Evolutionary conservation across 257 asterid species (phyloP).

Genomic region (Catharanthus roseus): DNA sequence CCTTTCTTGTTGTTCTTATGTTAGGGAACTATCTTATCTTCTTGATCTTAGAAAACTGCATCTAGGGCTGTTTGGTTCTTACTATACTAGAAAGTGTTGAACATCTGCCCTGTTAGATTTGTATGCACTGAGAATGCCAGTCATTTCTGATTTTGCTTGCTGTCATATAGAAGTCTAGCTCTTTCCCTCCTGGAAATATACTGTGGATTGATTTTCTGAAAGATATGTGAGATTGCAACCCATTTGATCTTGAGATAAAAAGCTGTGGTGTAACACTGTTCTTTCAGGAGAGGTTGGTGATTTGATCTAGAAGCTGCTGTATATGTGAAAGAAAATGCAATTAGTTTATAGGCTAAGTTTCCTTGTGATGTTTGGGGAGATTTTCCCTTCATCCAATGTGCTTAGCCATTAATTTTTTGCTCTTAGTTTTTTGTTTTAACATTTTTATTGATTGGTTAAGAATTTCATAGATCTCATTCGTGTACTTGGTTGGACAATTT

Average conservation of each 20-base stretch:
- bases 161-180: neutral
- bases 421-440: neutral
- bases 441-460: neutral
- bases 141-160: neutral
- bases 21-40: neutral
- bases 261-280: neutral
- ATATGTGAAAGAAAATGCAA: neutral
- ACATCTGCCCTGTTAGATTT: neutral
- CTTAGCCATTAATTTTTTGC: neutral
- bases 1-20: neutral
- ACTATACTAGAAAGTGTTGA: neutral
- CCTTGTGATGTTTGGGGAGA: neutral
- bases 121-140: neutral
- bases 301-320: neutral
- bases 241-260: neutral
- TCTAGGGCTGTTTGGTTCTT: neutral
- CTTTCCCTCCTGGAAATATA: neutral
- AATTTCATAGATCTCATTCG: neutral
- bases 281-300: neutral
- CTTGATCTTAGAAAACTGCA: neutral
- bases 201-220: neutral
- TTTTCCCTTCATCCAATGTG: neutral
- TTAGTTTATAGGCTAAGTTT: neutral
- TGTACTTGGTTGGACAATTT: neutral
- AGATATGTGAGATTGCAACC: neutral